These are phyloP conservation scores for Pilatotrama ljubarskyi DNA, from an alignment of 768 basidiomycete species.

Conservation along the genomic window DNA sequence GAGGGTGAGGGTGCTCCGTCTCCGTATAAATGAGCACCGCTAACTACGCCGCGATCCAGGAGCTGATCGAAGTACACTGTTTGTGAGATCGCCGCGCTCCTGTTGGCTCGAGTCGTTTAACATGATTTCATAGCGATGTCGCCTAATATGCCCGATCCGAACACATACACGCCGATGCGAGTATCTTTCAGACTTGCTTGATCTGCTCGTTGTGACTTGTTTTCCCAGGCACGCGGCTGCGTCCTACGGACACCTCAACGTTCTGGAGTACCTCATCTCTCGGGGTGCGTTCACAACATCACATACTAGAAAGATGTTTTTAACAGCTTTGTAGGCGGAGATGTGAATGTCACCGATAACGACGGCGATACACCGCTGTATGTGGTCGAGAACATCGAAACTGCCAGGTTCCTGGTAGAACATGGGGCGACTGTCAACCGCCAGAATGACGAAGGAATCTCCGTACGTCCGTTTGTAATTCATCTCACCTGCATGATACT, in stretches of 20 bases:
- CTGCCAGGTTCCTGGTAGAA: slow-evolving; percentile 75
- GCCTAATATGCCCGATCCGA: slow-evolving; percentile 68
- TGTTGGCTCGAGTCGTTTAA: slow-evolving; percentile 3
- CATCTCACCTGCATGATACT: background rate
- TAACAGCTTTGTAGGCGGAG: slow-evolving; percentile 55
- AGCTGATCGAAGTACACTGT: slow-evolving; percentile 60
- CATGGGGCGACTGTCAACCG: slow-evolving; percentile 68
- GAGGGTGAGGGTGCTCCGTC: slow-evolving; percentile 45
- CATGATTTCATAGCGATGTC: slow-evolving; percentile 43
- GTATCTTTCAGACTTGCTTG: slow-evolving; percentile 18
- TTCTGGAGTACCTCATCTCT: slow-evolving; percentile 78
- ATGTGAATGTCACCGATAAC: slow-evolving; percentile 81
- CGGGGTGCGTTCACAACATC: slow-evolving; percentile 45
- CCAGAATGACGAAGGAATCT: slow-evolving; percentile 71
- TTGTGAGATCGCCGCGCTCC: slow-evolving; percentile 8
- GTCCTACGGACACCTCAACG: slow-evolving; percentile 79
- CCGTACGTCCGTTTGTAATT: slow-evolving; percentile 50
- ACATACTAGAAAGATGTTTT: background rate
- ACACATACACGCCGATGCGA: slow-evolving; percentile 84
- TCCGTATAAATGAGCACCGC: background rate
- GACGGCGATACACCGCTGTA: slow-evolving; percentile 94
- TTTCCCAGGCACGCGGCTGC: slow-evolving; percentile 83
- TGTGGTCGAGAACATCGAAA: slow-evolving; percentile 80
- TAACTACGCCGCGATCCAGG: slow-evolving; percentile 36
- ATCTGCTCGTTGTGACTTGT: too few relatives aligned